phyloP scores from a whole-genome alignment of 202 grass and related monocot species.

The Panicum virgatum region DNA sequence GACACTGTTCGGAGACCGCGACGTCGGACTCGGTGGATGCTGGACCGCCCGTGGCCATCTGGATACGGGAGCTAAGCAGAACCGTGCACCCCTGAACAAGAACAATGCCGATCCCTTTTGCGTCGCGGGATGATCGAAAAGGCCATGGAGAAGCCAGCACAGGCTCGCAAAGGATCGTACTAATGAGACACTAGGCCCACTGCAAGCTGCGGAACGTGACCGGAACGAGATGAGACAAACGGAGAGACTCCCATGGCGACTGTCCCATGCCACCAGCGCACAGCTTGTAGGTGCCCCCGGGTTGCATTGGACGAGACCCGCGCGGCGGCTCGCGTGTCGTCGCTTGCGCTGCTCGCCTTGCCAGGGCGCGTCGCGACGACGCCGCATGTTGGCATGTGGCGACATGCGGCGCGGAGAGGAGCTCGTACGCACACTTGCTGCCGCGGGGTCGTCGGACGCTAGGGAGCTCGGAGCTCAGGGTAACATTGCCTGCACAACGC shows the following conservation, averaged over 20 bases:
- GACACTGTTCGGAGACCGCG: not conserved
- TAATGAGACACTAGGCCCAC: too few relatives aligned
- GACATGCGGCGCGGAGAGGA: not conserved
- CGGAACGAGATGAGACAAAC: not conserved
- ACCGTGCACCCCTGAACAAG: not conserved
- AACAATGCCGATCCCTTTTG: not conserved
- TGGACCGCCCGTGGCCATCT: not conserved
- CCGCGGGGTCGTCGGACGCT: not conserved
- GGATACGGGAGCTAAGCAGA: not conserved
- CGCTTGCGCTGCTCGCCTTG: not conserved
- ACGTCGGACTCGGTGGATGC: not conserved
- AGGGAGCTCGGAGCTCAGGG: not conserved
- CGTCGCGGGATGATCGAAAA: not conserved
- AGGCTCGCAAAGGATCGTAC: not conserved
- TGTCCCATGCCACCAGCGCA: not conserved
- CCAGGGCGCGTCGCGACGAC: not conserved
- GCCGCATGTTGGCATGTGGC: not conserved
- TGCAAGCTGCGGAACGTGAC: not conserved
- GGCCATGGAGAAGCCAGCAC: not conserved
- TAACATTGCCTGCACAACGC: not conserved
- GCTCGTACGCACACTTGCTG: not conserved
- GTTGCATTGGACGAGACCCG: not conserved
- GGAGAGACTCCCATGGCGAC: not conserved
- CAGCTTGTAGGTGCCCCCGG: not conserved
- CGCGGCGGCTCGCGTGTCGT: conserved; percentile 3